Base-by-base conservation (phyloP, 73 alveolate genomes). In the Effrenium voratum region DNA sequence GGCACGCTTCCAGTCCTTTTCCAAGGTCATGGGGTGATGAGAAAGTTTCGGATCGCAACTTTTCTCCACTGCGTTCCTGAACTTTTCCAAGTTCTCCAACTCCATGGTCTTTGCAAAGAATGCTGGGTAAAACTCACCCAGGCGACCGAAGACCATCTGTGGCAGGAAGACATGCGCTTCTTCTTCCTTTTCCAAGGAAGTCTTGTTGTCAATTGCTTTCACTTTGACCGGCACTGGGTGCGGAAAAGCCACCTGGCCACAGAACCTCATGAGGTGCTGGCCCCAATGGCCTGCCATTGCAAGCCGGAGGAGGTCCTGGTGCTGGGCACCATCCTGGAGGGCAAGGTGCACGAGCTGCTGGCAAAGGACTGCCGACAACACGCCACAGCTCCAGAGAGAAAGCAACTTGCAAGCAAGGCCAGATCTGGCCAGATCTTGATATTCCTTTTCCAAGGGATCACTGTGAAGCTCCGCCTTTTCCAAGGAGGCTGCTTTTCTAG, bases 1-100 rank as follows among this genome's bases (percentile, higher is more conserved):
- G 82, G 82, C 22, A 72, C 47, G 8, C 49, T n/a, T 72, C 82
- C 82, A 72, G 47, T 36, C 82, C 82, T 72, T 30, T 72, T 72
- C 82, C 49, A 12, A 8, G 19, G 50, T 72, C 82, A 72, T 72
- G 45, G 82, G 82, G 47, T 72, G 82, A 47, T 38, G 46, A 30
- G 2, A 30, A 3, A 36, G 45, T 38, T 72, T 72, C 26, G 16
- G 49, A 34, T 72, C 82, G 13, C 47, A 5, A 38, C 28, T 34
- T 34, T n/a, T 19, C 38, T 72, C 82, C 49, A 72, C 45, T 13
- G 45, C 49, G 46, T 36, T 72, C 82, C 82, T 30, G 47, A 72
- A 72, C 49, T 72, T 72, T 72, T n/a, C 77, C 77, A 63, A 63
- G 38, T 63, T 63, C 41, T 63, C 41, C 8, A 15, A 19, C 49